Percentiles rank a stretch among this genome's conserved stretches.
phyloP scores from a whole-genome alignment of 176 grass and related monocot species.

The Oryza brachyantha region DNA sequence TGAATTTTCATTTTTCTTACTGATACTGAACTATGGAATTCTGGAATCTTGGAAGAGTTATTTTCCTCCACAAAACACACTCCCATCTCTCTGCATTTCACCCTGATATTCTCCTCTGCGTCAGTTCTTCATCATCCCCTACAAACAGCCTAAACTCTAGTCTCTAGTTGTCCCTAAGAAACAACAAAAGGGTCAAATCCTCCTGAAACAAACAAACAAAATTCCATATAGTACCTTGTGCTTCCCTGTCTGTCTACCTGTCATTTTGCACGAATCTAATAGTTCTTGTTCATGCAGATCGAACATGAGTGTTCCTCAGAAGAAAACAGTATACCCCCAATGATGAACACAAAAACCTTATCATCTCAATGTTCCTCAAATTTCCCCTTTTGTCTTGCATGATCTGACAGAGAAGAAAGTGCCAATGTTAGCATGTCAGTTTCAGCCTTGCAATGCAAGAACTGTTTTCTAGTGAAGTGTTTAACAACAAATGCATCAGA shows the following conservation, averaged over 20 bases:
- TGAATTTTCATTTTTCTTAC: not conserved
- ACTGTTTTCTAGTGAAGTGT: conserved; percentile 11
- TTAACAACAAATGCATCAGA: conserved; percentile 3
- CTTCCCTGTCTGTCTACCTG: not conserved
- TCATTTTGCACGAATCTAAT: not conserved
- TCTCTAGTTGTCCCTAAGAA: not conserved
- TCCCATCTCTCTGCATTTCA: not conserved
- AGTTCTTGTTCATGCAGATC: not conserved
- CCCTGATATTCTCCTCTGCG: not conserved
- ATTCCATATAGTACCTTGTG: not conserved
- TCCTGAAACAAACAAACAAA: not conserved
- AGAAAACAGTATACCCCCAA: not conserved
- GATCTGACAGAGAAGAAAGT: conserved; percentile 14
- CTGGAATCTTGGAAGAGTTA: not conserved
- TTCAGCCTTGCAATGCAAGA: conserved; percentile 15
- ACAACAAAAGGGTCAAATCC: not conserved
- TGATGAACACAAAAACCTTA: conserved; percentile 5
- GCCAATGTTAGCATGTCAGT: not conserved
- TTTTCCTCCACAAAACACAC: not conserved
- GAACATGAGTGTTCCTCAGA: not conserved
- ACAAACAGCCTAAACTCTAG: not conserved
- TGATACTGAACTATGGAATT: not conserved
- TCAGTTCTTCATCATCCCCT: not conserved
- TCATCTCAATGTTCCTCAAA: conserved; percentile 20
- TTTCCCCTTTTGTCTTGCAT: conserved; percentile 16